Evolutionary conservation across 441 rosid genomes (phyloP).

Genomic region (Adansonia grandidieri): DNA sequence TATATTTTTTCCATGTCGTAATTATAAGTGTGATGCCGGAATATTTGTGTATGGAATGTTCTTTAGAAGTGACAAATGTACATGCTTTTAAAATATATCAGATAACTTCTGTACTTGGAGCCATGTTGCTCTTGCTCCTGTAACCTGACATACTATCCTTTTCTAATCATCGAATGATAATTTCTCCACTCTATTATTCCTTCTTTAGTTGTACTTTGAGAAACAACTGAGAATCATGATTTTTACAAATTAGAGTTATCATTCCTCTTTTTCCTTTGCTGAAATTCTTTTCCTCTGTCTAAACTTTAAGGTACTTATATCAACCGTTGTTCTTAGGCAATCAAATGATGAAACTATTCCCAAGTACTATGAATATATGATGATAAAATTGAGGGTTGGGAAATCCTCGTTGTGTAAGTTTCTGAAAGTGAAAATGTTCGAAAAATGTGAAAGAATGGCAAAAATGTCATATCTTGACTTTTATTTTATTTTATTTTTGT

Average conservation of each 20-base stretch:
- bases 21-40: background rate
- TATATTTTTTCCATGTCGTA: background rate
- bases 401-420: background rate
- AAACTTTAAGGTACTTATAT: conserved; percentile 3
- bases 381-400: background rate
- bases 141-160: background rate
- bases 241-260: background rate
- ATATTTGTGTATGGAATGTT: background rate
- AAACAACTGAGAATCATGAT: background rate
- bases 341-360: conserved; percentile 9
- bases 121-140: background rate
- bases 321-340: background rate
- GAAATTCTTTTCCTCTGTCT: background rate
- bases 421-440: background rate
- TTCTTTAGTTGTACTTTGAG: background rate
- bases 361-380: background rate
- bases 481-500: conserved; percentile 10
- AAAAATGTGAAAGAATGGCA: background rate
- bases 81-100: conserved; percentile 12
- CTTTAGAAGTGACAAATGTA: background rate
- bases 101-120: background rate
- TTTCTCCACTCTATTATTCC: conserved; percentile 2
- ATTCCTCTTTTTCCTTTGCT: too few species aligned
- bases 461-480: conserved; percentile 22
- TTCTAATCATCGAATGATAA: background rate